Evolutionary conservation across 805 yeast genomes (phyloP).

Genomic region (Nakazawaea anatomiae): DNA sequence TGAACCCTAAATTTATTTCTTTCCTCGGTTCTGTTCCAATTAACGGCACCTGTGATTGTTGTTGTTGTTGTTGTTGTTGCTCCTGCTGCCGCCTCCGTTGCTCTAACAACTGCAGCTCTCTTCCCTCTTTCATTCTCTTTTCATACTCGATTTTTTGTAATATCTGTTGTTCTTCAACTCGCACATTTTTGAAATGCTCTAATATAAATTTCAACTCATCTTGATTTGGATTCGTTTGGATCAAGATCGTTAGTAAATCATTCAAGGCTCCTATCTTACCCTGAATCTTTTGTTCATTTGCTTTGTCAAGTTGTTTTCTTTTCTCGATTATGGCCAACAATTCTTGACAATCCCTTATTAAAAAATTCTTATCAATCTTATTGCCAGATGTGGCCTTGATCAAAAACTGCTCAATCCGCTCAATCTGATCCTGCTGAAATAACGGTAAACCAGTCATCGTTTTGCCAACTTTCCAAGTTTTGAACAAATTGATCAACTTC

Average conservation of each 20-base stretch:
- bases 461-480: conserved; percentile 79
- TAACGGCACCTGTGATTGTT: conserved; percentile 6
- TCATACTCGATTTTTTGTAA: conserved; percentile 17
- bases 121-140: conserved; percentile 11
- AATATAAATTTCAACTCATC: conserved; percentile 25
- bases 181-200: conserved; percentile 24
- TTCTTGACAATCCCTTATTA: conserved; percentile 27
- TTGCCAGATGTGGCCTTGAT: conserved; percentile 47
- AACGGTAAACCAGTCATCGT: conserved; percentile 59
- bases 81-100: conserved; percentile 16
- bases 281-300: conserved; percentile 32
- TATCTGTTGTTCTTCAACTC: conserved; percentile 26
- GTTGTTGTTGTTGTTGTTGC: conserved; percentile 14
- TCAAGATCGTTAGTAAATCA: conserved; percentile 35
- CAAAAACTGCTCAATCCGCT: conserved; percentile 69
- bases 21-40: background rate
- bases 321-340: conserved; percentile 37
- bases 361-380: conserved; percentile 13
- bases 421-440: conserved; percentile 65
- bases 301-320: conserved; percentile 26
- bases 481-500: conserved; percentile 70
- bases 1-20: conserved; percentile 7
- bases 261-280: conserved; percentile 39
- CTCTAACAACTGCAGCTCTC: conserved; percentile 16
- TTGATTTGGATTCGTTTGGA: conserved; percentile 19